A percentile compares a stretch with the other conserved stretches of the same genome.
phyloP scores from a whole-genome alignment of 2,329 filamentous ascomycete genomes.

The Penicillium sp. region DNA sequence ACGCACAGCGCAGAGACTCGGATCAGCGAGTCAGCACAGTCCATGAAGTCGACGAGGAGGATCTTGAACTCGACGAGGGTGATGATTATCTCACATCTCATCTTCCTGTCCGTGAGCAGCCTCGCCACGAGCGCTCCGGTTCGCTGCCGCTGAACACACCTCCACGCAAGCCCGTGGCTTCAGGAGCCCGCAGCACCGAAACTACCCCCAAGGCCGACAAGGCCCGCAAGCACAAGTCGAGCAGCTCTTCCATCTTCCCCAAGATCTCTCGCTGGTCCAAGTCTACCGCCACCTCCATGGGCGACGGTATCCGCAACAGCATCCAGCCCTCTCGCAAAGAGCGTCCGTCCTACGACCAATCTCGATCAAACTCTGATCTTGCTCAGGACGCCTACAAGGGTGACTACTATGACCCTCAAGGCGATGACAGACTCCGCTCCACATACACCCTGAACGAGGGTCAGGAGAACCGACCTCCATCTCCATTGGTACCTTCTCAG shows the following conservation, averaged over 20 bases:
- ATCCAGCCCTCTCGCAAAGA: slow-evolving; percentile 55
- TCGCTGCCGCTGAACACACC: slow-evolving; percentile 49
- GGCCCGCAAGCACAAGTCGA: slow-evolving; percentile 85
- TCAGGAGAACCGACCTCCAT: slow-evolving; percentile 55
- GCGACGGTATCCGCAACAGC: slow-evolving; percentile 73
- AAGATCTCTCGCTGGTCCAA: slow-evolving; percentile 98
- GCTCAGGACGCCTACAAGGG: slow-evolving; percentile 61
- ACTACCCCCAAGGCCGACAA: slow-evolving; percentile 71
- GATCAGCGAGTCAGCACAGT: slow-evolving; percentile 90
- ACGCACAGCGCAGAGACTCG: slow-evolving; percentile 55
- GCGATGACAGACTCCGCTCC: slow-evolving; percentile 48
- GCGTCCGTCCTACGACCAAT: slow-evolving; percentile 64
- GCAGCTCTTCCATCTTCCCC: slow-evolving; percentile 77
- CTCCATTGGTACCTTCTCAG: slow-evolving; percentile 63
- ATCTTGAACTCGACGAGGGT: slow-evolving; percentile 54
- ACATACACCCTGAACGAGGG: slow-evolving; percentile 44
- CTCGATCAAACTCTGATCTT: slow-evolving; percentile 76
- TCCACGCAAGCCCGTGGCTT: slow-evolving; percentile 43
- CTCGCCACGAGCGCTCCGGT: slow-evolving; percentile 41
- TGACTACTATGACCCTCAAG: slow-evolving; percentile 47
- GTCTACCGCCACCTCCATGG: slow-evolving; percentile 86
- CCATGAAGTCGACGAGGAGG: slow-evolving; percentile 77
- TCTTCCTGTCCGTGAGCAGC: slow-evolving; percentile 59
- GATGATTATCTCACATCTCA: slow-evolving; percentile 56
- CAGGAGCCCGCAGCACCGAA: slow-evolving; percentile 66